Evolutionary conservation across 768 basidiomycete species (phyloP), one percentile per base, ranked within the genome.

Genomic region (Ramaria sp.): DNA sequence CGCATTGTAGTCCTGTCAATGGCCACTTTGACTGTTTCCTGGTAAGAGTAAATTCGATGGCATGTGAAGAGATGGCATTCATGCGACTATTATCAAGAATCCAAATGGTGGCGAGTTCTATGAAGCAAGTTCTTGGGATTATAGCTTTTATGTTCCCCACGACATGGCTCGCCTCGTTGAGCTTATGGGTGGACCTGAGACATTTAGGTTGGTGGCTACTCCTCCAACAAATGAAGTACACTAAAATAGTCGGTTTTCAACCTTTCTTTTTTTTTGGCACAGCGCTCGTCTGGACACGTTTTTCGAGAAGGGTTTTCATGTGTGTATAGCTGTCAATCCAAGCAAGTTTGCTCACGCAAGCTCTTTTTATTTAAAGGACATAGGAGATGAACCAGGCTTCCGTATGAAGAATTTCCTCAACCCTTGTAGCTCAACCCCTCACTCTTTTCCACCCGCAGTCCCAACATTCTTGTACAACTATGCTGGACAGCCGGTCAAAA

Each of bases 111-210:
- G 57, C 32, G 57, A 53, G 34, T 57, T 57, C 45, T 57, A 57
- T 48, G 57, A 57, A 48, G 52, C 56, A 15, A 57, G 56, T 20
- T 52, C 41, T 42, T 59, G 57, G 59, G 49, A 58, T 36, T 60
- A 60, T 38, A 56, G 55, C 55, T 59, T 60, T 47, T 59, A 56
- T 38, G 57, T 55, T 20, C 60, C 60, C n/a, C 60, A 59, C 30
- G 58, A 59, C 37, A 59, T 57, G 58, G 58, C 58, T 22, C 20
- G 27, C 22, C 32, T 59, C 28, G 39, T 59, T 7, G 34, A 15
- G 24, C 52, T 59, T 16, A 57, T 57, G 58, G 58, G 58, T 32
- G 58, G 58, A 8, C 13, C 43, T 3, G 20, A 55, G 6, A 57
- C 56, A 16, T 59, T 55, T 22, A 55, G 42, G 53, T 55, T 25